Base-by-base conservation (phyloP, 257 asterid genomes). In the Capsicum baccatum region DNA sequence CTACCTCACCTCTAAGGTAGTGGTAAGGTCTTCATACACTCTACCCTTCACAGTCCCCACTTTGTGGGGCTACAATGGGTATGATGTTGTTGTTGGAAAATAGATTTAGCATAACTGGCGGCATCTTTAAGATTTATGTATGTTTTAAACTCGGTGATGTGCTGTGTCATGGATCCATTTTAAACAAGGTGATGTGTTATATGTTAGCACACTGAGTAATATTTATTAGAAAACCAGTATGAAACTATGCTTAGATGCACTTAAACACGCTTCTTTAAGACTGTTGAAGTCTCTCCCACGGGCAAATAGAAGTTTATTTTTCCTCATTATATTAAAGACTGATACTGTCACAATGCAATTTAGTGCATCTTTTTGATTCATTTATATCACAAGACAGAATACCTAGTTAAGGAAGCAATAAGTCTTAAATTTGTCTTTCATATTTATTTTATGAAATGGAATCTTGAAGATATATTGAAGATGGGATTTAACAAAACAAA, bases 131-230 rank as follows among this genome's bases (percentile, higher is more conserved):
- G 39, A 19, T 74, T 21, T 21, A 21, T 74, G 60, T 74, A 19
- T 42, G 12, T 21, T 7, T 26, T 13, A 19, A 74, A 48, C 50
- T 48, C 35, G 2, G 44, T 19, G 60, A 19, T 5, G 69, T 63
- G 69, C 69, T 63, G 19, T 63, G 39, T 21, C 69, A 42, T 42
- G 79, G 79, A 69, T 9, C 55, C 79, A 69, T 69, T 42, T 69
- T 69, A 69, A 21, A 69, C 13, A 16, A 69, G 15, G 79, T 69
- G 79, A 63, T 68, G 33, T 39, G 3, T 14, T 6, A 37, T 67
- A 6, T 66, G 47, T 33, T 68, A 68, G 26, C 35, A 42, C 74
- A 37, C 6, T 35, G 74, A 35, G 35, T 35, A 39, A 37, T 68
- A 68, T 39, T 8, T 68, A 15, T 68, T 39, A 68, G 54, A 68